Evolutionary conservation across 2,329 filamentous ascomycete genomes (phyloP).

Genomic region (Pleoardoris graminearum): DNA sequence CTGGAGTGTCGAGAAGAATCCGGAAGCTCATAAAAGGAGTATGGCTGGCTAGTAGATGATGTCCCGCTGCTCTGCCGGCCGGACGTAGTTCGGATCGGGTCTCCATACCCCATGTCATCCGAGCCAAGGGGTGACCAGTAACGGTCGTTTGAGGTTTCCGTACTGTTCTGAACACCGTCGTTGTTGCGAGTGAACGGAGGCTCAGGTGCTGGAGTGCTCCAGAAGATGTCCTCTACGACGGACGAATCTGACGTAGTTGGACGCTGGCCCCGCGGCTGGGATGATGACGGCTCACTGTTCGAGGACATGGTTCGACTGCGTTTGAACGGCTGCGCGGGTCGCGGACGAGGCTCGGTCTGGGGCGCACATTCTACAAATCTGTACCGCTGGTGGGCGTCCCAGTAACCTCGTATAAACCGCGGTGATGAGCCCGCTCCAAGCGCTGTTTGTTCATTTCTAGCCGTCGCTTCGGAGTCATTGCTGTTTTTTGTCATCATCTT

Average conservation of each 20-base stretch:
- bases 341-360: conserved; percentile 10
- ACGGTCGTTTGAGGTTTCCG: conserved; percentile 8
- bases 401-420: conserved; percentile 16
- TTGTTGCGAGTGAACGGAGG: neutral
- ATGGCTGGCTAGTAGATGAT: conserved; percentile 34
- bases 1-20: conserved; percentile 33
- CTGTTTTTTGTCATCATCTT: neutral
- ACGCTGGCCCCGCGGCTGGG: conserved; percentile 7
- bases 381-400: conserved; percentile 13
- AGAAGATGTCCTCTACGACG: conserved; percentile 20
- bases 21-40: conserved; percentile 39
- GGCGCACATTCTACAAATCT: conserved; percentile 13
- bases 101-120: neutral
- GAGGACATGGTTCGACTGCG: conserved; percentile 31
- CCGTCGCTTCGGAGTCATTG: no score
- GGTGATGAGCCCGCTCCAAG: conserved; percentile 6
- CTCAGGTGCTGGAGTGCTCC: conserved; percentile 10
- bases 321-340: conserved; percentile 7
- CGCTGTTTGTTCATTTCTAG: conserved; percentile 15
- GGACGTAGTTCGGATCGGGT: neutral
- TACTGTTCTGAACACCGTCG: neutral
- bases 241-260: conserved; percentile 4
- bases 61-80: conserved; percentile 26
- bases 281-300: conserved; percentile 20
- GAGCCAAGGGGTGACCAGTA: conserved; percentile 9